Evolutionary conservation across 768 basidiomycete genomes (phyloP), one percentile per base, ranked within the genome.

Genomic region (Favolaschia claudopus): DNA sequence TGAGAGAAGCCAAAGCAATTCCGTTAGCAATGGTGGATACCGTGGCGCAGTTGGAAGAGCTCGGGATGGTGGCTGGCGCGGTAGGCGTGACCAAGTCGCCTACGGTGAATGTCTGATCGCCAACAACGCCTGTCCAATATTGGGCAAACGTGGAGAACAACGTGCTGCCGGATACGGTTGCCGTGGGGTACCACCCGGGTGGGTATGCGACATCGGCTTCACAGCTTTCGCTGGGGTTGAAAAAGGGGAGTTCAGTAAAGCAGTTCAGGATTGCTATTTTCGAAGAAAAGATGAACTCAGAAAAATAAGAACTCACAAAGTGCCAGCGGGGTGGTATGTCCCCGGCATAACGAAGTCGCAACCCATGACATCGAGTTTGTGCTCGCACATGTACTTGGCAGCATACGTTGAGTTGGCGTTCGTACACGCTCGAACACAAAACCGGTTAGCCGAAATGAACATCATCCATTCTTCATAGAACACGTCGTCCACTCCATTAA

Each of bases 191-290:
- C 77, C 78, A 79, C 32, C 80, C 80, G 22, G 80, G 80, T 8
- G 80, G 80, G 47, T 80, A 81, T 7, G 79, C 79, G 51, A 78
- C 75, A 31, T 81, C 78, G 8, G 78, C 79, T 4, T 81, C 79
- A 45, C 79, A 80, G 33, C 70, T 73, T 59, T 80, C 76, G 55
- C 78, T 79, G 45, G 27, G n/a, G n/a, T n/a, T 79, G 43, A 7
- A 24, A 22, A 19, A 19, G 33, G 19, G 6, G 36, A 19, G 3
- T 34, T 37, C 37, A 32, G n/a, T n/a, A 10, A 22, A 29, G 32
- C 19, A 9, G 4, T 22, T 9, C 17, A 15, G 4, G 8, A 10
- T 28, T 22, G 9, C n/a, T n/a, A n/a, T n/a, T n/a, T n/a, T n/a
- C n/a, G n/a, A 7, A 19, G 13, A 20, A 47, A 20, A 9, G 22